Percentiles rank a stretch among this genome's conserved stretches.
Evolutionary conservation across 2,329 filamentous ascomycete species (phyloP).

Genomic region (Dactylonectria macrodidyma): DNA sequence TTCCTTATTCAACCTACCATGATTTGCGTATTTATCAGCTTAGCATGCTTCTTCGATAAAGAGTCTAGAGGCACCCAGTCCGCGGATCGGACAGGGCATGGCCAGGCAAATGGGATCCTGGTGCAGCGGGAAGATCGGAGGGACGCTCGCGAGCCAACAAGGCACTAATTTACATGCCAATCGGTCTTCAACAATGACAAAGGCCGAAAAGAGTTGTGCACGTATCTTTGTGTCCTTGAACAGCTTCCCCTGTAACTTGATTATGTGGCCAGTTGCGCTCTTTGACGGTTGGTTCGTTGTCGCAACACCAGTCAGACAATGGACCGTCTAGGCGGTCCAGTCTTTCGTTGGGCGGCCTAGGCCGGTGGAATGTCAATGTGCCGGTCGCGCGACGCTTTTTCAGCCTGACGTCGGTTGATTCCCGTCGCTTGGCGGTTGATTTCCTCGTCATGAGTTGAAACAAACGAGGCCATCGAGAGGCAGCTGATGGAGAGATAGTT

Average conservation of each 20-base stretch:
- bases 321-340: background rate
- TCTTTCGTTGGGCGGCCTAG: background rate
- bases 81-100: constrained; percentile 20
- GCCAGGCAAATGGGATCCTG: constrained; percentile 18
- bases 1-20: too few species aligned
- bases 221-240: background rate
- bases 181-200: background rate
- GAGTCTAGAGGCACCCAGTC: background rate
- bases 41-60: too few species aligned
- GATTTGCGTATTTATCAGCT: too few species aligned
- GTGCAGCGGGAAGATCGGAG: constrained; percentile 28
- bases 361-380: background rate
- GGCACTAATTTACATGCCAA: background rate
- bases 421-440: background rate
- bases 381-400: background rate
- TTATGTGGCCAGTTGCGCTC: background rate
- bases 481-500: background rate
- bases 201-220: background rate
- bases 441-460: background rate
- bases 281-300: background rate
- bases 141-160: constrained; percentile 8
- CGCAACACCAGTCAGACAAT: background rate
- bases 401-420: background rate
- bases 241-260: background rate
- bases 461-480: background rate